Evolutionary conservation across 768 basidiomycete species (phyloP), one percentile per base, ranked within the genome.

Genomic region (Rhizopogon sp.): DNA sequence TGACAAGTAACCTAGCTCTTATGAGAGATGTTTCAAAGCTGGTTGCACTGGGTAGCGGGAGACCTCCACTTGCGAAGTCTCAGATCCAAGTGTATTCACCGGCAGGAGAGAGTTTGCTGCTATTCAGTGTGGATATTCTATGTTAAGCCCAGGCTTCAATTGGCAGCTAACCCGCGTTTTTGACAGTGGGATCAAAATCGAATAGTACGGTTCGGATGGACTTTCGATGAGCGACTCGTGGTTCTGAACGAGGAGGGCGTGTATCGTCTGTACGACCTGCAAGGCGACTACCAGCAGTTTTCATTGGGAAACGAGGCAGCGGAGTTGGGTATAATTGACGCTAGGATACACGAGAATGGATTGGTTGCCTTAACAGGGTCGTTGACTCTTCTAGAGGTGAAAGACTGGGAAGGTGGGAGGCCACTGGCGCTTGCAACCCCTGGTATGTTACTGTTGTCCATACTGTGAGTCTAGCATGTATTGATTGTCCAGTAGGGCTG

Each of bases 231-330:
- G 66, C 79, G 83, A 39, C 77, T 99, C 37, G 83, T 87, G 0
- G 81, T 98, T 13, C 72, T 98, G 39, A 91, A 94, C 64, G 93
- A 96, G 70, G 94, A 98, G 62, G 95, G 96, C 25, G 79, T 81
- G 6, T 99, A 97, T 71, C 80, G 97, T 44, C 62, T 98, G 25
- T 98, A 98, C 64, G 88, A 93, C 71, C 73, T 92, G 35, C 87
- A 91, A 69, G 85, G 87, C 53, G 88, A 90, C 61, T 97, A 94
- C 65, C 75, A 81, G 55, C 94, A 98, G 58, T 80, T 85, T 66
- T 92, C 93, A 0, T 77, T 98, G 2, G 93, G 93, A 7, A 74
- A 75, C 8, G 94, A 96, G 50, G 90, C 88, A 0, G 79, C 81
- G 5, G 93, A 95, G 67, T 73, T 84, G 56, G 94, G 93, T 0